phyloP scores from a whole-genome alignment of 768 basidiomycete species.

The Exsudoporus frostii region DNA sequence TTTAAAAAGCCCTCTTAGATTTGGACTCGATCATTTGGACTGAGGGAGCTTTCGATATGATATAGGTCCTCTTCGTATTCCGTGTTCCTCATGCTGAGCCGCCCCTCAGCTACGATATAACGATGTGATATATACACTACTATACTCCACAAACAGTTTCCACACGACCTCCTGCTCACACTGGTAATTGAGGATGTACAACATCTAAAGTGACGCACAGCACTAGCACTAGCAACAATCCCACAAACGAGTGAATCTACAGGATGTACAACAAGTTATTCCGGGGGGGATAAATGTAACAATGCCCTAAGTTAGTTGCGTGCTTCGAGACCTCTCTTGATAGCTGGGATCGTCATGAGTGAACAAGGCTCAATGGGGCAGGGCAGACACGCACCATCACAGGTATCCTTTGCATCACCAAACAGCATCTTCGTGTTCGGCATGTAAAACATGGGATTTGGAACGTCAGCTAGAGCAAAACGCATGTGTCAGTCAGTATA shows the following conservation, averaged over 20 bases:
- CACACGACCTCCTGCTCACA: neutral
- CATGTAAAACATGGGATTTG: conserved; percentile 94
- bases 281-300: neutral
- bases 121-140: conserved; percentile 29
- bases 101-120: conserved; percentile 25
- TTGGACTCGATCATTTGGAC: conserved; percentile 26
- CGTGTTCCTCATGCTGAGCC: conserved; percentile 2
- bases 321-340: conserved; percentile 56
- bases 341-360: conserved; percentile 36
- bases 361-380: neutral
- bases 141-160: conserved; percentile 18
- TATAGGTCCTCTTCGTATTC: conserved; percentile 20
- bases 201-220: neutral
- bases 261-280: conserved; percentile 11
- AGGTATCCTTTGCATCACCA: conserved; percentile 88
- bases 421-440: conserved; percentile 87
- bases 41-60: conserved; percentile 18
- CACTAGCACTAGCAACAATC: neutral
- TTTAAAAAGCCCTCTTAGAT: conserved; percentile 20
- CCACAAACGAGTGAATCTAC: conserved; percentile 23
- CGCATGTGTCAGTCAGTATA: conserved; percentile 4
- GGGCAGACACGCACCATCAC: conserved; percentile 57
- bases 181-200: conserved; percentile 9
- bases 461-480: conserved; percentile 67
- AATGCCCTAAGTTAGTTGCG: conserved; percentile 19